Evolutionary conservation across 139 green algal genomes (phyloP), one percentile per base, ranked within the genome.

Genomic region (Nannochloris sp.): DNA sequence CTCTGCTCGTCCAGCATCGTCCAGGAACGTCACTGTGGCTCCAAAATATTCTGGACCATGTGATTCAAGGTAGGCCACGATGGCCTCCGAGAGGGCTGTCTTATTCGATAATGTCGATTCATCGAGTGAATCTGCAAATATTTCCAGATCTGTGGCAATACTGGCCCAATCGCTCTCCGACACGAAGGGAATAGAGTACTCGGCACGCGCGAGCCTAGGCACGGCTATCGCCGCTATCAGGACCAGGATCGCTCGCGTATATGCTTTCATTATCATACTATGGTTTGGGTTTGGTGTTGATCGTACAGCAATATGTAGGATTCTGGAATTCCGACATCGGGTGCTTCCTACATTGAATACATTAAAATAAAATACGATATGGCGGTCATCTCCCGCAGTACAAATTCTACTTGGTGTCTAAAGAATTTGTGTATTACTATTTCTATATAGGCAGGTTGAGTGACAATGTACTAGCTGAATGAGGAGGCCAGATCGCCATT

Each of bases 231-330:
- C 49, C 50, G 69, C 25, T 51, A 62, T 28, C 63, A 28, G 3
- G 69, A n/a, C 12, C 65, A 37, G 17, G 68, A 62, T 6, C 6
- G 13, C 31, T 74, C 60, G 12, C 69, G 49, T 6, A 45, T 5
- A 6, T 49, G 60, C 10, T 65, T 59, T 25, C 67, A 61, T 28
- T 29, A 26, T 36, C 33, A 56, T 30, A n/a, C 64, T 12, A 8
- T 4, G 2, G 4, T 5, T 36, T 64, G 60, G 20, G 31, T 59
- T n/a, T 6, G 17, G 3, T 53, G 17, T 53, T 0, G 8, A 53
- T n/a, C 17, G n/a, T 23, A 23, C 20, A 23, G 20, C 20, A 23
- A 23, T 23, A 23, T 23, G 20, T 23, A 23, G 20, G 20, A 23
- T 23, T 23, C 20, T 23, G 20, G 20, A 23, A 23, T 23, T 23